Conservation (phyloP, 2,329 filamentous ascomycete species). For the Penicillium freii region DNA sequence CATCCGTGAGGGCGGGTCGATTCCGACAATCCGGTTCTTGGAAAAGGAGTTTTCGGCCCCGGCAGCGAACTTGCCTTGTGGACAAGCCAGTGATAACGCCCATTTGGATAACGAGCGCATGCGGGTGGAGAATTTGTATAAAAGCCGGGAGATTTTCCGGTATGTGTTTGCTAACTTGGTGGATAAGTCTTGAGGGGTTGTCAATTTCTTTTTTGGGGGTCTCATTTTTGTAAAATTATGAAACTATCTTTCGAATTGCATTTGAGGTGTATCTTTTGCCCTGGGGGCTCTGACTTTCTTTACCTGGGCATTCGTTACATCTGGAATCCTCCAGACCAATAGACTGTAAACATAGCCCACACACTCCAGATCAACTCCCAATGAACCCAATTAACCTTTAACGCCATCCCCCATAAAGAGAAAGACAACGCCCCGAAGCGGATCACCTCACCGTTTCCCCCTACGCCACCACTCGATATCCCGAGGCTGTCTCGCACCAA, state of each 20-base stretch:
- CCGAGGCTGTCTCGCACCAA: not conserved
- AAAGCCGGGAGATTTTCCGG: slow-evolving; percentile 87
- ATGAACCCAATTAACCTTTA: too few species aligned
- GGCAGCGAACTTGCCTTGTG: slow-evolving; percentile 88
- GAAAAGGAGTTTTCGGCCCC: slow-evolving; percentile 92
- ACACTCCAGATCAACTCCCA: not conserved
- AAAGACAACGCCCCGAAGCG: not conserved
- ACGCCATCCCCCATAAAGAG: not conserved
- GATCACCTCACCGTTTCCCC: not conserved
- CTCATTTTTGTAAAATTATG: not conserved
- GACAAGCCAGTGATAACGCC: slow-evolving; percentile 88
- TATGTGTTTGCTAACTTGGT: slow-evolving; percentile 73
- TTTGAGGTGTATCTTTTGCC: not conserved
- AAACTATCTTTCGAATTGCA: not conserved
- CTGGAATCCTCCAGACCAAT: not conserved
- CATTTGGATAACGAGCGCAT: slow-evolving; percentile 96
- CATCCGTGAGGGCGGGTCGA: slow-evolving; percentile 92
- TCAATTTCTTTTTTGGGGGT: not conserved
- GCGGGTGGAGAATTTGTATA: slow-evolving; percentile 80
- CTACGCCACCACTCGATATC: not conserved
- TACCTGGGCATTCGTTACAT: not conserved
- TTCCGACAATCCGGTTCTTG: slow-evolving; percentile 88
- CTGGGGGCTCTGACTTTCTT: not conserved
- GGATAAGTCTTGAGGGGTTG: slow-evolving; percentile 22
- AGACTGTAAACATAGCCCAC: not conserved